A percentile compares a stretch with the other conserved stretches of the same genome.
phyloP scores from a whole-genome alignment of 129 eudicot species.

The Lonicera japonica region DNA sequence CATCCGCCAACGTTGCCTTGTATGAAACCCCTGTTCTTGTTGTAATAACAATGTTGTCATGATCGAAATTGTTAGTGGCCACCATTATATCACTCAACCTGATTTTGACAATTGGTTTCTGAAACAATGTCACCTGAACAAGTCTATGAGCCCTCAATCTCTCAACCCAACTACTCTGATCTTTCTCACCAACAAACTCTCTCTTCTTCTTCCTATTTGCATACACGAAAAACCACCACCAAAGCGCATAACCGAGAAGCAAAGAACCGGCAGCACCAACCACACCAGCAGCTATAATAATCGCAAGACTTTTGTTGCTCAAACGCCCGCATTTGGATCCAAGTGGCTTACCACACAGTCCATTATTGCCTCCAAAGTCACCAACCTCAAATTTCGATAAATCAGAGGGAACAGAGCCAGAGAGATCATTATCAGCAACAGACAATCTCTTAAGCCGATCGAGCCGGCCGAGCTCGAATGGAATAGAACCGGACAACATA shows the following conservation, averaged over 20 bases:
- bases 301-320: conserved; percentile 39
- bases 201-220: conserved; percentile 26
- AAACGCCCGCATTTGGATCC: conserved; percentile 47
- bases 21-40: conserved; percentile 69
- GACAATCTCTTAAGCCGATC: conserved; percentile 55
- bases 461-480: conserved; percentile 48
- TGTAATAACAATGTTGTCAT: conserved; percentile 25
- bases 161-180: conserved; percentile 45
- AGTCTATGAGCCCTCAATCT: conserved; percentile 46
- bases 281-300: conserved; percentile 65
- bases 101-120: conserved; percentile 62
- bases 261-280: conserved; percentile 53
- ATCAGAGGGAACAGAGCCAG: conserved; percentile 57
- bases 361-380: conserved; percentile 47
- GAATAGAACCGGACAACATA: conserved; percentile 46
- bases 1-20: conserved; percentile 53
- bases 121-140: conserved; percentile 58
- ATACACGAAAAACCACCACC: conserved; percentile 62
- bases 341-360: conserved; percentile 55
- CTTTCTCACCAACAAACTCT: conserved; percentile 24
- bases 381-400: conserved; percentile 24
- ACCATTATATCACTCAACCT: conserved; percentile 49
- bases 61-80: conserved; percentile 45
- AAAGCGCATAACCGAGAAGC: conserved; percentile 52
- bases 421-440: conserved; percentile 37